phyloP scores from a whole-genome alignment of 306 rosid genomes.

The Cucumis cinereus region DNA sequence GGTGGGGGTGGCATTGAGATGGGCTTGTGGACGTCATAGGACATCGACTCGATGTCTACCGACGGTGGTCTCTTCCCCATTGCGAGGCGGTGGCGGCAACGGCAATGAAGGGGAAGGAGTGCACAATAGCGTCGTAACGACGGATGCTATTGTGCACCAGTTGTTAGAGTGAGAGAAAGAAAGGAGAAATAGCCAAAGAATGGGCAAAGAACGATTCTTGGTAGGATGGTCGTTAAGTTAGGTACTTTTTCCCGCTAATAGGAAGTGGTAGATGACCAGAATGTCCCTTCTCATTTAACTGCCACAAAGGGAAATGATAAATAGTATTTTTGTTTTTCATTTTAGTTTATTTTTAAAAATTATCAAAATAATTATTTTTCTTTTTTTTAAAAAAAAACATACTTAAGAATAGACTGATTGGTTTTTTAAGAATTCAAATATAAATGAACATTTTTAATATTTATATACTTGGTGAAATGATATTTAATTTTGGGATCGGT shows the following conservation, averaged over 20 bases:
- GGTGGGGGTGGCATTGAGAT: conserved; percentile 25
- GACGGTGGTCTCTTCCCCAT: conserved; percentile 49
- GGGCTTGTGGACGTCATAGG: not conserved
- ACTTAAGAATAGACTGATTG: too few relatives aligned
- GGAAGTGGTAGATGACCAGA: not conserved
- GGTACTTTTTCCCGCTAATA: conserved; percentile 36
- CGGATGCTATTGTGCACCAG: conserved; percentile 7
- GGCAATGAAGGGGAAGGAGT: not conserved
- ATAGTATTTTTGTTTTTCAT: not conserved
- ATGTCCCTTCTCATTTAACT: not conserved
- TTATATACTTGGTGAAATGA: too few relatives aligned
- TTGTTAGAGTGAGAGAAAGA: conserved; percentile 10
- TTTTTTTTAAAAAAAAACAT: too few relatives aligned
- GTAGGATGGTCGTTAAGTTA: conserved; percentile 28
- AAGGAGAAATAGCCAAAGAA: conserved; percentile 13
- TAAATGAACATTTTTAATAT: too few relatives aligned
- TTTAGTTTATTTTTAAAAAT: too few relatives aligned
- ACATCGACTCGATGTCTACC: conserved; percentile 45
- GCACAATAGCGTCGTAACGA: conserved; percentile 3
- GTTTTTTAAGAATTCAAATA: too few relatives aligned
- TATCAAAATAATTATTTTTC: too few relatives aligned
- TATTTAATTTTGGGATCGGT: too few relatives aligned
- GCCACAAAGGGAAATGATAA: not conserved
- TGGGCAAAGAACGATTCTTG: conserved; percentile 21
- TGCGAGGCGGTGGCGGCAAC: not conserved